Evolutionary conservation across 1,284 basidiomycete species (phyloP).

Genomic region (Heterobasidion irregulare): DNA sequence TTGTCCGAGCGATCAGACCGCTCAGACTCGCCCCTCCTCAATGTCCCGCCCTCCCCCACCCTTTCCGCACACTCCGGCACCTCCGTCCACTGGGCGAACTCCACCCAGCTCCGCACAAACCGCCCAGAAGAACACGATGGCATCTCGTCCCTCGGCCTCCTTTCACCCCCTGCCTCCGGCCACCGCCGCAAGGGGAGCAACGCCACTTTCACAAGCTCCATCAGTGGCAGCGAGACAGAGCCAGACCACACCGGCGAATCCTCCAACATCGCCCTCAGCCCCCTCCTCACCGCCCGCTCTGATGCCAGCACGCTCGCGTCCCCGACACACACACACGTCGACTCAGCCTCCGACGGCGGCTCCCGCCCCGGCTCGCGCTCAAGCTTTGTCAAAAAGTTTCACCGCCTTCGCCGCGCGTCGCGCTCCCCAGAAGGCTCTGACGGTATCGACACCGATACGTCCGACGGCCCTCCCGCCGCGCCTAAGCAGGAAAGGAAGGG

Average conservation of each 20-base stretch:
- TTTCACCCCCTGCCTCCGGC: constrained; percentile 31
- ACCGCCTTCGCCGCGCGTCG: constrained; percentile 13
- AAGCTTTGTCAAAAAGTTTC: constrained; percentile 7
- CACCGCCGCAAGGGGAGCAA: constrained; percentile 45
- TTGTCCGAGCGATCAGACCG: constrained; percentile 18
- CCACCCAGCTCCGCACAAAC: constrained; percentile 58
- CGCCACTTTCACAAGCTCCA: constrained; percentile 26
- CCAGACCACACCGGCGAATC: constrained; percentile 19
- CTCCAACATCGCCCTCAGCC: constrained; percentile 13
- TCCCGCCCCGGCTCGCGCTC: constrained; percentile 17
- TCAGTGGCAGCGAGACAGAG: constrained; percentile 28
- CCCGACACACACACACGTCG: constrained; percentile 29
- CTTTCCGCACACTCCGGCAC: constrained; percentile 38
- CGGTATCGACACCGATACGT: constrained; percentile 9
- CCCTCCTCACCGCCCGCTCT: constrained; percentile 19
- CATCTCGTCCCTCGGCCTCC: constrained; percentile 44
- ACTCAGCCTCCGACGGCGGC: constrained; percentile 21
- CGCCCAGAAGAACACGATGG: constrained; percentile 54
- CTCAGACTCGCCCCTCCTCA: constrained; percentile 22
- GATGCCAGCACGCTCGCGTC: constrained; percentile 23
- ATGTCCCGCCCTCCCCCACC: constrained; percentile 60
- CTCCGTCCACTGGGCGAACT: constrained; percentile 47
- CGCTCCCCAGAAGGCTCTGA: constrained; percentile 15
- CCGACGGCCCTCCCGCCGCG: constrained; percentile 6
- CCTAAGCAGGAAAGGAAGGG: constrained; percentile 9